These are phyloP conservation scores for Hanseniaspora hatyaiensis DNA, from an alignment of 805 yeast genomes.

Conservation along the genomic window DNA sequence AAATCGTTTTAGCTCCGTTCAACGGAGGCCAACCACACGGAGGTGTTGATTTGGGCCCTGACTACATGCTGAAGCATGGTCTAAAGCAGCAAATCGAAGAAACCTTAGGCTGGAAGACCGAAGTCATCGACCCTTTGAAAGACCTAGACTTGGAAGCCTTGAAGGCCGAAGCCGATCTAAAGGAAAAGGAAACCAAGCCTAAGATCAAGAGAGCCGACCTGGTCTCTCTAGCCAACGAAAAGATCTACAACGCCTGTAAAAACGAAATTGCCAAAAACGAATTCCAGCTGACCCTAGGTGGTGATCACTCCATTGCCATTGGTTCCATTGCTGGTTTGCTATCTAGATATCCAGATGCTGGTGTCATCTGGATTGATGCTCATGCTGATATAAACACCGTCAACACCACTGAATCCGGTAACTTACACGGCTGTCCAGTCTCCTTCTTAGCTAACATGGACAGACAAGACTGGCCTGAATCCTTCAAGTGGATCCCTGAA, in stretches of 20 bases:
- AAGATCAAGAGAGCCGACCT: conserved; percentile 59
- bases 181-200: conserved; percentile 35
- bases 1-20: conserved; percentile 83
- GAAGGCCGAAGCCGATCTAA: conserved; percentile 25
- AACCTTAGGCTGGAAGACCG: conserved; percentile 57
- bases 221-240: conserved; percentile 62
- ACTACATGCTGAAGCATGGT: conserved; percentile 61
- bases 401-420: conserved; percentile 70
- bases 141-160: conserved; percentile 35
- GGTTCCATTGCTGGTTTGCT: conserved; percentile 83
- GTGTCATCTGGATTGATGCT: conserved; percentile 92
- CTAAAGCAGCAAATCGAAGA: conserved; percentile 47
- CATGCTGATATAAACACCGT: conserved; percentile 96
- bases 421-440: conserved; percentile 93
- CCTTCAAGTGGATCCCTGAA: conserved; percentile 66
- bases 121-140: conserved; percentile 43
- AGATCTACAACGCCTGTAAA: conserved; percentile 50
- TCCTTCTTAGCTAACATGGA: conserved; percentile 80
- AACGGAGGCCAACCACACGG: conserved; percentile 90
- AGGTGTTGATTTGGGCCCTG: conserved; percentile 94
- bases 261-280: conserved; percentile 33
- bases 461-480: conserved; percentile 52
- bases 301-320: conserved; percentile 93
- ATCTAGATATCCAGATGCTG: conserved; percentile 70
- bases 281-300: conserved; percentile 81